A percentile compares a stretch with the other conserved stretches of the same genome.
phyloP scores from a whole-genome alignment of 345 rosid species.

The Lepidium aucheri region DNA sequence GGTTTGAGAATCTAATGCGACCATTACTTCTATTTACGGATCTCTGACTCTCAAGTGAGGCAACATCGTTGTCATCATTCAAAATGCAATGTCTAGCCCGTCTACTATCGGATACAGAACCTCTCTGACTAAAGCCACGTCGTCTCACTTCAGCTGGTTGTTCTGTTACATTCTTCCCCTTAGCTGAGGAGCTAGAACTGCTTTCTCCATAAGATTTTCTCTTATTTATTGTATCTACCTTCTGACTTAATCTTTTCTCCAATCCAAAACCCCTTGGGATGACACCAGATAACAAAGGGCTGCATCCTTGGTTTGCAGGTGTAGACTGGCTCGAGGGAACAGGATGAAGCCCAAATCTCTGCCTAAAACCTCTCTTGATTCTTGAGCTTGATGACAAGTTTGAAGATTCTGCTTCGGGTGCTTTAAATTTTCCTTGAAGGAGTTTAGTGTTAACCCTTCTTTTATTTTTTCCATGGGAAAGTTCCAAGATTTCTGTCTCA shows the following conservation, averaged over 20 bases:
- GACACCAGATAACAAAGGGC: slow-evolving; percentile 43
- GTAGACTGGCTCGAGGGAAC: slow-evolving; percentile 37
- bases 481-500: slow-evolving; percentile 33
- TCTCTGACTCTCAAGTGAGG: slow-evolving; percentile 51
- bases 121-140: slow-evolving; percentile 35
- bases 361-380: slow-evolving; percentile 37
- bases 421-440: slow-evolving; percentile 19
- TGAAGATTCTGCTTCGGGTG: slow-evolving; percentile 42
- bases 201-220: slow-evolving; percentile 55
- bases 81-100: slow-evolving; percentile 37
- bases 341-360: slow-evolving; percentile 38
- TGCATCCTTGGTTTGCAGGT: slow-evolving; percentile 35
- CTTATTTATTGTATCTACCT: slow-evolving; percentile 37
- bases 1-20: slow-evolving; percentile 37
- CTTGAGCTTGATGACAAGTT: slow-evolving; percentile 39
- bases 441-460: slow-evolving; percentile 30
- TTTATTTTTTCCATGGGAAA: slow-evolving; percentile 37
- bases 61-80: slow-evolving; percentile 33
- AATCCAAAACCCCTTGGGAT: slow-evolving; percentile 39
- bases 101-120: slow-evolving; percentile 54
- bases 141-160: slow-evolving; percentile 35
- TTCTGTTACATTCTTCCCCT: slow-evolving; percentile 50
- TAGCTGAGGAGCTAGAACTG: slow-evolving; percentile 61
- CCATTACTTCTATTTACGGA: slow-evolving; percentile 25
- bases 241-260: slow-evolving; percentile 38